phyloP scores from a whole-genome alignment of 768 basidiomycete species.

The Mycena haematopus region DNA sequence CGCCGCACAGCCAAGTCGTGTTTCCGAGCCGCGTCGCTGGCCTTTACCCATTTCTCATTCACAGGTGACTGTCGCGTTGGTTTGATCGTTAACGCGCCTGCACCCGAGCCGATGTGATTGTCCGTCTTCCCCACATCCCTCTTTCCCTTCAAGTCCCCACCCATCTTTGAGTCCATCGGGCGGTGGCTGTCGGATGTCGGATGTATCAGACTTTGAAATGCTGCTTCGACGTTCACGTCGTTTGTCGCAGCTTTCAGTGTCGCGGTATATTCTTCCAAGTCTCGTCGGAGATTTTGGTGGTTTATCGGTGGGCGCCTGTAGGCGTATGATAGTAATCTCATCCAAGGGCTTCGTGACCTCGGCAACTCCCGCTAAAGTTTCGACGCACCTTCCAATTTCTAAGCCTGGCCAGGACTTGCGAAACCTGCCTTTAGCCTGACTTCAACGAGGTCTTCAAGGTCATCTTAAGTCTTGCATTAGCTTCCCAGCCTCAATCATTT shows the following conservation, averaged over 20 bases:
- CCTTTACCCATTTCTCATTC: slow-evolving; percentile 24
- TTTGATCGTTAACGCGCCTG: slow-evolving; percentile 23
- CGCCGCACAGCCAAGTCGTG: slow-evolving; percentile 20
- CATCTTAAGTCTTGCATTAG: no score
- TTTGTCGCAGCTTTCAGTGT: slow-evolving; percentile 19
- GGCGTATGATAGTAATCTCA: no score
- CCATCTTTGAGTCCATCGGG: neutral
- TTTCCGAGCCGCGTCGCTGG: slow-evolving; percentile 22
- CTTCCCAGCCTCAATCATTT: no score
- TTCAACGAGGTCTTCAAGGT: no score
- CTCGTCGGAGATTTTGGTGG: slow-evolving; percentile 19
- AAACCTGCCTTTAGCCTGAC: no score
- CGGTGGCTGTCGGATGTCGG: slow-evolving; percentile 12
- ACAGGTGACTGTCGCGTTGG: slow-evolving; percentile 19
- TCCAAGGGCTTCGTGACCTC: no score
- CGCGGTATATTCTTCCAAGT: slow-evolving; percentile 26
- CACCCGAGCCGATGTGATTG: neutral
- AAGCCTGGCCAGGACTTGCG: no score
- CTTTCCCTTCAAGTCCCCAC: slow-evolving; percentile 1
- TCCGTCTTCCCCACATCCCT: neutral
- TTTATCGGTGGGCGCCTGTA: slow-evolving; percentile 6
- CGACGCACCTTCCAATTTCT: no score
- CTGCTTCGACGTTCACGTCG: slow-evolving; percentile 18
- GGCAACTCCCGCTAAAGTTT: no score
- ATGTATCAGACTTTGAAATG: slow-evolving; percentile 26